Base-by-base conservation (phyloP, 768 basidiomycete genomes). In the Tubosaeta sp. region DNA sequence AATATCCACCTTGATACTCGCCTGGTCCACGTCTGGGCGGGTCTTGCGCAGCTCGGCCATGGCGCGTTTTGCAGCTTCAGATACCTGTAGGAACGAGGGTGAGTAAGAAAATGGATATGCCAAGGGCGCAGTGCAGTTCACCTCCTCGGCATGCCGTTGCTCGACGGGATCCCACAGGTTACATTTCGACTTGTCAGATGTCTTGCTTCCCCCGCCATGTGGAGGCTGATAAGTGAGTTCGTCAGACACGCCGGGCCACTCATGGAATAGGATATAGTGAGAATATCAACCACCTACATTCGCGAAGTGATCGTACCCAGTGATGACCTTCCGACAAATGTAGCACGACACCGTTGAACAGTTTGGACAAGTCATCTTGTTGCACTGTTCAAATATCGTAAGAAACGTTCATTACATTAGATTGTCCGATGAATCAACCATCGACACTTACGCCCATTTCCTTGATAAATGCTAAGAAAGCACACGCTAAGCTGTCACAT, bases 301-400 rank as follows among this genome's bases (percentile, higher is more conserved):
- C 42, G 75, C 65, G 62, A 91, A 92, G 61, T 93, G 90, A 0
- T 89, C 84, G 59, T 92, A 91, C 1, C 88, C 87, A 0, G 29
- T 69, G 35, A 94, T 87, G 30, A 84, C 59, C 60, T 87, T 58
- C 25, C 89, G 78, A 63, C 94, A 95, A 22, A 91, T 72, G 61
- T 96, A 94, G 67, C 94, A 96, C 0, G 86, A 91, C 35, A 88
- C 31, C 0, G 89, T 83, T 2, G 41, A 54, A 61, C 94, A 95
- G 52, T 84, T 70, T 1, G 84, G 80, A 59, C 90, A 91, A 1
- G 73, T 77, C 84, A 96, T 94, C 67, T 95, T 95, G 78, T 95
- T 95, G 71, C 94, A 95, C 85, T 90, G 57, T 35, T 44, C 10
- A 4, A 44, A 39, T 6, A 25, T 53, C 35, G 53, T 52, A 13